Conservation (phyloP, 1,284 basidiomycete species). For the Somion occarium region DNA sequence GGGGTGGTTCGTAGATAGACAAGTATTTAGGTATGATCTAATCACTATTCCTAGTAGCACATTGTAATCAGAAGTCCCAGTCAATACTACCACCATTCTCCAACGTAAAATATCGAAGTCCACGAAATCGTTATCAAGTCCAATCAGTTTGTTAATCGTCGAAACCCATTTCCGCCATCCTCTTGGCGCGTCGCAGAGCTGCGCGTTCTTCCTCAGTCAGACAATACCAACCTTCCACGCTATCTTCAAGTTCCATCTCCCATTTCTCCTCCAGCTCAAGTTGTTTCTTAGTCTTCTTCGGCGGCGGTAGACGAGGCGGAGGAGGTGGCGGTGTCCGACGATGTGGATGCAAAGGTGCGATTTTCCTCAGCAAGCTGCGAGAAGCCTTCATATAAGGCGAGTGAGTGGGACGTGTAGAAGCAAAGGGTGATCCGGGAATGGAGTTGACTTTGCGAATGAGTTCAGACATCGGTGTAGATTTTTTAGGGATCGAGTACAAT, state of each 20-base stretch:
- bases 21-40: neutral
- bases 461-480: slow-evolving; percentile 65
- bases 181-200: slow-evolving; percentile 52
- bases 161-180: slow-evolving; percentile 55
- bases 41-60: neutral
- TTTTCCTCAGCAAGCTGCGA: slow-evolving; percentile 52
- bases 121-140: neutral
- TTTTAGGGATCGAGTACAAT: slow-evolving; percentile 1
- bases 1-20: slow-evolving; percentile 1
- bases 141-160: slow-evolving; percentile 19
- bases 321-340: slow-evolving; percentile 66
- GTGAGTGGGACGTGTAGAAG: slow-evolving; percentile 41
- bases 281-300: slow-evolving; percentile 74
- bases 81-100: neutral
- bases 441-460: slow-evolving; percentile 68
- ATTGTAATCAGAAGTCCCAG: too few species aligned
- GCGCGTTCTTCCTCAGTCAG: slow-evolving; percentile 62
- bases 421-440: slow-evolving; percentile 55
- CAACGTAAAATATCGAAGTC: neutral
- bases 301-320: slow-evolving; percentile 55
- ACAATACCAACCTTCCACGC: slow-evolving; percentile 66
- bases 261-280: slow-evolving; percentile 69
- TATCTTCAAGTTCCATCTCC: slow-evolving; percentile 73
- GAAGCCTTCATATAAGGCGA: slow-evolving; percentile 65
- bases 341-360: slow-evolving; percentile 71